Conservation (phyloP, 2,329 filamentous ascomycete species). For the Ceratocystis albifundus region DNA sequence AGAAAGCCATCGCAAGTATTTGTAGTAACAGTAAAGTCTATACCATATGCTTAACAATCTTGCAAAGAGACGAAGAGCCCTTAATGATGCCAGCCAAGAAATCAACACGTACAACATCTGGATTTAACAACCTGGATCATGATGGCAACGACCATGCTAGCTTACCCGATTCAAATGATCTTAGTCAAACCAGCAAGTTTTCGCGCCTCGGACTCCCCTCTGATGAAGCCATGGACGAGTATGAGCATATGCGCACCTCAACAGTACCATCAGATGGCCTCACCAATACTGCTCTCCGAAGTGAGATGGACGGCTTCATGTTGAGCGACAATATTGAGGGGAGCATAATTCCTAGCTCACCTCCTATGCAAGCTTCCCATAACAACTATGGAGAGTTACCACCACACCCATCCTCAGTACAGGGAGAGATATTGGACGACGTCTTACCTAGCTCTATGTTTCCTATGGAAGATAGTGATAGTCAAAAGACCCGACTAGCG, state of each 20-base stretch:
- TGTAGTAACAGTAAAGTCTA: too few species aligned
- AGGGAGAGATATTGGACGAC: conserved; percentile 17
- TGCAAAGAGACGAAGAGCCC: neutral
- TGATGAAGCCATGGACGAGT: conserved; percentile 19
- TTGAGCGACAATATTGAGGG: conserved; percentile 6
- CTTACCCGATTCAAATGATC: conserved; percentile 4
- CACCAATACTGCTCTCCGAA: neutral
- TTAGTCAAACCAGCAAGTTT: neutral
- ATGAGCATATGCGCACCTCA: conserved; percentile 20
- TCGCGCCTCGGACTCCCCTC: conserved; percentile 18
- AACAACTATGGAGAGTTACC: neutral
- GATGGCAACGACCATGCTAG: neutral
- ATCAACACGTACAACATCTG: neutral
- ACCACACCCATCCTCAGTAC: conserved; percentile 10
- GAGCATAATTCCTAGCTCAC: neutral
- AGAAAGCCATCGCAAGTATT: neutral
- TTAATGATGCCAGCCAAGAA: neutral
- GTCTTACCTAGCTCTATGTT: conserved; percentile 21
- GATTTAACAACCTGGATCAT: neutral
- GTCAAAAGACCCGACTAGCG: conserved; percentile 17
- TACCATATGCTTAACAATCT: neutral
- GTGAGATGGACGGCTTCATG: conserved; percentile 16
- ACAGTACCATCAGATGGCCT: conserved; percentile 15
- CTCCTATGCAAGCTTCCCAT: neutral
- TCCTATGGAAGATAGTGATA: conserved; percentile 17